These are phyloP conservation scores for Russula griseocarnosa DNA, from an alignment of 768 basidiomycete genomes.

Conservation along the genomic window DNA sequence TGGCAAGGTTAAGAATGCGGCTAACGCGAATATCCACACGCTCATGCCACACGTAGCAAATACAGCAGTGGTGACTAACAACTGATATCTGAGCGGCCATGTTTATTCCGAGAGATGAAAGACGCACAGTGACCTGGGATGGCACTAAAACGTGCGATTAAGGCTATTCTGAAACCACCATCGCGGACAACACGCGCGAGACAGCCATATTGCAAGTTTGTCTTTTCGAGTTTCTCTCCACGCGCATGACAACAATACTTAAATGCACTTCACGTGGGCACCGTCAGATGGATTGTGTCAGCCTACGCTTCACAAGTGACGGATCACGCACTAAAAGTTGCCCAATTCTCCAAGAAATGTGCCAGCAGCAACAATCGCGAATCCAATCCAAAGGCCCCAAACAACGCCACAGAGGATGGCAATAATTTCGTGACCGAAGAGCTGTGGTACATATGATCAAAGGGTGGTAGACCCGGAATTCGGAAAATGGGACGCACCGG, in stretches of 20 bases:
- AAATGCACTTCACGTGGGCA: conserved; percentile 57
- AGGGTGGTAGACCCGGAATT: background rate
- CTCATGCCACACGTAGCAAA: conserved; percentile 89
- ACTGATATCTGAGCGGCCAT: conserved; percentile 9
- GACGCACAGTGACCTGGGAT: conserved; percentile 82
- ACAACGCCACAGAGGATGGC: conserved; percentile 85
- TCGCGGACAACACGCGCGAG: conserved; percentile 64
- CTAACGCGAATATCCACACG: conserved; percentile 69
- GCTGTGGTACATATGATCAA: conserved; percentile 37
- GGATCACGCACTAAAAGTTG: conserved; percentile 68
- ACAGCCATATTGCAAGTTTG: conserved; percentile 46
- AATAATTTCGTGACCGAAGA: conserved; percentile 91
- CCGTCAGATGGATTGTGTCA: background rate
- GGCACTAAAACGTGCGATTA: conserved; percentile 72
- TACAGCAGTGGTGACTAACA: conserved; percentile 76
- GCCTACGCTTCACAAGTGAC: background rate
- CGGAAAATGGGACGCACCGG: conserved; percentile 46
- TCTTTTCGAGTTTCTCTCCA: conserved; percentile 60
- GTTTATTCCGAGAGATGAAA: background rate
- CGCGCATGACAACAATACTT: conserved; percentile 71
- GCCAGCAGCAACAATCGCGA: conserved; percentile 79
- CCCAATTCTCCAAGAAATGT: conserved; percentile 84
- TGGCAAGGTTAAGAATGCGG: conserved; percentile 78
- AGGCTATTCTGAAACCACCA: conserved; percentile 81
- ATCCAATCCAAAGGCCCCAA: conserved; percentile 85